Conservation (phyloP, 345 rosid species). For the Anacardium occidentale region DNA sequence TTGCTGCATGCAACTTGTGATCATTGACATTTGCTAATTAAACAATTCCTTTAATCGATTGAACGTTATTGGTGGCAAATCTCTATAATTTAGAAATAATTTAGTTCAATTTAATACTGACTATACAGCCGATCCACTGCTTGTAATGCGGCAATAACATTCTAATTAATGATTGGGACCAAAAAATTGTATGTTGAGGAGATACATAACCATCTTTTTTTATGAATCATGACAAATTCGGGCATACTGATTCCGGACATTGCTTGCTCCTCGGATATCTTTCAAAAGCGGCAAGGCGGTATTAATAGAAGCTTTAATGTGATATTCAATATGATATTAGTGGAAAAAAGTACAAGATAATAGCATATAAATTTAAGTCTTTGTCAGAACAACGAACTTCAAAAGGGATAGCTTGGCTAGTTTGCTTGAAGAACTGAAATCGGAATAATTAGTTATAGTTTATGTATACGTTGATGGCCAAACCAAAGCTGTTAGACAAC, state of each 20-base stretch:
- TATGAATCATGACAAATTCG: no score
- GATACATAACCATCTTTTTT: no score
- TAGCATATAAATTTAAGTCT: not conserved
- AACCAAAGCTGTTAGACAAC: conserved; percentile 29
- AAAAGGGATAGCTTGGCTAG: not conserved
- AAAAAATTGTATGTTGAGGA: no score
- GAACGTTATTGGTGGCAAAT: not conserved
- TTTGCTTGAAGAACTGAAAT: conserved; percentile 17
- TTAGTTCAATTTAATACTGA: not conserved
- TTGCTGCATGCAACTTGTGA: no score
- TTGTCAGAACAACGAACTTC: not conserved
- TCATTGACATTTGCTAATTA: no score
- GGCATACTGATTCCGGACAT: no score
- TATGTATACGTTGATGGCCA: conserved; percentile 22
- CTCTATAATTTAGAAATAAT: no score
- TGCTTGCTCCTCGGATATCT: not conserved
- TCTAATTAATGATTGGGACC: not conserved
- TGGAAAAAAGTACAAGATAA: not conserved
- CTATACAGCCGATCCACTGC: no score
- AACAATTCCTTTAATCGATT: no score
- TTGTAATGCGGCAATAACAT: not conserved
- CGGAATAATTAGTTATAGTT: not conserved
- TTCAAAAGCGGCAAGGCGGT: not conserved
- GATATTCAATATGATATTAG: not conserved
- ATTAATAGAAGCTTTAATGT: not conserved